Conservation (phyloP, 1,284 basidiomycete genomes). For the Xerocomus tenax region DNA sequence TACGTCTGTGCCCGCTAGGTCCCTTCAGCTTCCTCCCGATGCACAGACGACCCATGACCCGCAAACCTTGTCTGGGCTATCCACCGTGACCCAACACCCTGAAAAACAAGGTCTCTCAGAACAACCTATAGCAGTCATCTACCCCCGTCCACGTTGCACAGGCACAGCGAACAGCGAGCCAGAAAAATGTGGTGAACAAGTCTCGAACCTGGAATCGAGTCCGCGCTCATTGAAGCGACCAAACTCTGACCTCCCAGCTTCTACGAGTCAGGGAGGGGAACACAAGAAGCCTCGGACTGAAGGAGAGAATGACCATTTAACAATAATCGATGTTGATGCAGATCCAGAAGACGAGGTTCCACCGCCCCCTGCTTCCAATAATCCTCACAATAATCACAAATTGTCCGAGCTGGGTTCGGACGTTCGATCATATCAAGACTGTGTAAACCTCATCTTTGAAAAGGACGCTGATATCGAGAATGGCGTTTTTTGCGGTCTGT, state of each 20-base stretch:
- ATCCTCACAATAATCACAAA: constrained; percentile 3
- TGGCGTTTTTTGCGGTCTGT: constrained; percentile 41
- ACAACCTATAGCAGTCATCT: neutral
- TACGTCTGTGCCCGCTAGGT: constrained; percentile 3
- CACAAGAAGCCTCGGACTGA: constrained; percentile 21
- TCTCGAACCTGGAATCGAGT: neutral
- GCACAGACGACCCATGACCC: constrained; percentile 3
- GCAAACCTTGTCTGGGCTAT: constrained; percentile 3
- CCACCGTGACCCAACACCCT: neutral
- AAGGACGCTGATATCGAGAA: constrained; percentile 34
- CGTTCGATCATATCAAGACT: constrained; percentile 32
- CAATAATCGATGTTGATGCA: neutral
- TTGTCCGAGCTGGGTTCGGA: neutral
- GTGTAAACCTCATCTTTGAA: constrained; percentile 41
- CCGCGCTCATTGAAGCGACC: constrained; percentile 18
- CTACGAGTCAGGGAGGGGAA: constrained; percentile 7
- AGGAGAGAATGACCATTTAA: neutral
- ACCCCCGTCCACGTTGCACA: neutral
- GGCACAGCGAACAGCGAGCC: neutral
- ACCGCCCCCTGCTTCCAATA: neutral
- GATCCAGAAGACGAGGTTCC: neutral
- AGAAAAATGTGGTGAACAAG: neutral
- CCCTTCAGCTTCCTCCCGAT: constrained; percentile 8
- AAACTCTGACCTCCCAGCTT: constrained; percentile 10
- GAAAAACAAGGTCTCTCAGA: constrained; percentile 2